A percentile compares a stretch with the other conserved stretches of the same genome.
Evolutionary conservation across 116 monocot genomes (phyloP).

Genomic region (Phalaenopsis hybrid): DNA sequence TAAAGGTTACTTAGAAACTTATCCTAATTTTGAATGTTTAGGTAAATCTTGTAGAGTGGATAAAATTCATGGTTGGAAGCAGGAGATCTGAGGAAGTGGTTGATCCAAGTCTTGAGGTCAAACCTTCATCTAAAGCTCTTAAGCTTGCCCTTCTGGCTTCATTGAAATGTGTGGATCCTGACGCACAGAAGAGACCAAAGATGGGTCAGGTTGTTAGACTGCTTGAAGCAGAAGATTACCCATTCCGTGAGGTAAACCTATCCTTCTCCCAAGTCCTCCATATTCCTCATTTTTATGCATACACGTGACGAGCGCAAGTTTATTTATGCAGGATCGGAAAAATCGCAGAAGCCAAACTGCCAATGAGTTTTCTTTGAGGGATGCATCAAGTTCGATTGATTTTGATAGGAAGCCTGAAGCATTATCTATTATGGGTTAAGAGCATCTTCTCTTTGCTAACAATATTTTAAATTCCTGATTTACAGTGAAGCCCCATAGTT

Average conservation of each 20-base stretch:
- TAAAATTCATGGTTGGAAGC: slow-evolving; percentile 43
- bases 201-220: slow-evolving; percentile 40
- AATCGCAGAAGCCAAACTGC: neutral
- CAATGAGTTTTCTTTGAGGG: slow-evolving; percentile 1
- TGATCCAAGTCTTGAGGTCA: slow-evolving; percentile 26
- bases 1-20: neutral
- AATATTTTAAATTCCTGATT: neutral
- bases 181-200: slow-evolving; percentile 38
- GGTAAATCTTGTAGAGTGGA: slow-evolving; percentile 52
- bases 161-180: slow-evolving; percentile 41
- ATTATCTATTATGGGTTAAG: neutral
- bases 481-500: neutral
- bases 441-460: neutral
- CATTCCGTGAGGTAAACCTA: slow-evolving; percentile 7
- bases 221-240: slow-evolving; percentile 33
- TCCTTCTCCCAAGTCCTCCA: neutral
- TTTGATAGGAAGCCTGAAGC: slow-evolving; percentile 5
- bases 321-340: slow-evolving; percentile 1
- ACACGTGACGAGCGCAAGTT: neutral
- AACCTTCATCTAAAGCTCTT: slow-evolving; percentile 36
- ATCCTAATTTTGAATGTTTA: slow-evolving; percentile 7
- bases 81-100: slow-evolving; percentile 41
- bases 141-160: slow-evolving; percentile 39
- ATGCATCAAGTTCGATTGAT: neutral
- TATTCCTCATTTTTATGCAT: neutral